Percentiles rank a stretch among this genome's conserved stretches.
Evolutionary conservation across 768 basidiomycete species (phyloP).

Genomic region (Rhizopogon vesiculosus): DNA sequence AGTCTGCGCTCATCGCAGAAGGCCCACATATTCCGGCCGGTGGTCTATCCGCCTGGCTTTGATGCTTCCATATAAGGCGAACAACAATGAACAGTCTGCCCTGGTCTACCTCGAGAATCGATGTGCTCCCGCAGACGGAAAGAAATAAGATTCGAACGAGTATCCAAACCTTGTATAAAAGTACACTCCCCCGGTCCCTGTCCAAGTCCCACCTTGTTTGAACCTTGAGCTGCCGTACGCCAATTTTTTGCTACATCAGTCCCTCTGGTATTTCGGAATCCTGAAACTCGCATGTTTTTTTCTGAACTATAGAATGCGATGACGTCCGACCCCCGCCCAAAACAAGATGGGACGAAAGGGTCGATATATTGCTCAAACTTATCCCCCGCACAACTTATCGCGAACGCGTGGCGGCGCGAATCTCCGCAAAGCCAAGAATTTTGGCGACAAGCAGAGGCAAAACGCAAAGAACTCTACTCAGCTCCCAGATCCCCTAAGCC

Average conservation of each 20-base stretch:
- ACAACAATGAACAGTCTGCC: constrained; percentile 25
- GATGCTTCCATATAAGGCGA: constrained; percentile 27
- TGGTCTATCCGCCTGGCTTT: constrained; percentile 23
- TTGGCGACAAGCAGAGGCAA: constrained; percentile 56
- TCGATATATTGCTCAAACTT: constrained; percentile 24
- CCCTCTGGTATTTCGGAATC: constrained; percentile 13
- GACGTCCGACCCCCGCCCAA: constrained; percentile 30
- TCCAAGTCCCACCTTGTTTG: constrained; percentile 22
- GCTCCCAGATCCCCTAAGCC: constrained; percentile 29
- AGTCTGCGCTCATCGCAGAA: constrained; percentile 29
- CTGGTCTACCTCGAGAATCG: constrained; percentile 10
- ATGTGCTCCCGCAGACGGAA: constrained; percentile 18
- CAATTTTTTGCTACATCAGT: constrained; percentile 27
- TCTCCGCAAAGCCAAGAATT: constrained; percentile 52
- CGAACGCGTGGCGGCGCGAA: constrained; percentile 63
- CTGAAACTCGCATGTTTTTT: constrained; percentile 22
- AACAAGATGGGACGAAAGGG: constrained; percentile 29
- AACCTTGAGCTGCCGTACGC: constrained; percentile 34
- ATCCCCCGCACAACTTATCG: constrained; percentile 60
- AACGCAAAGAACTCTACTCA: constrained; percentile 40
- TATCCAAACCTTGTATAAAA: constrained; percentile 33
- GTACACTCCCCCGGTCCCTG: constrained; percentile 24
- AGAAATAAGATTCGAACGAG: constrained; percentile 25
- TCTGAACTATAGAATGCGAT: constrained; percentile 27
- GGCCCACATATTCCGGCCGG: constrained; percentile 24